Evolutionary conservation across 768 basidiomycete genomes (phyloP), one percentile per base, ranked within the genome.

Genomic region (Trametes coccinea): DNA sequence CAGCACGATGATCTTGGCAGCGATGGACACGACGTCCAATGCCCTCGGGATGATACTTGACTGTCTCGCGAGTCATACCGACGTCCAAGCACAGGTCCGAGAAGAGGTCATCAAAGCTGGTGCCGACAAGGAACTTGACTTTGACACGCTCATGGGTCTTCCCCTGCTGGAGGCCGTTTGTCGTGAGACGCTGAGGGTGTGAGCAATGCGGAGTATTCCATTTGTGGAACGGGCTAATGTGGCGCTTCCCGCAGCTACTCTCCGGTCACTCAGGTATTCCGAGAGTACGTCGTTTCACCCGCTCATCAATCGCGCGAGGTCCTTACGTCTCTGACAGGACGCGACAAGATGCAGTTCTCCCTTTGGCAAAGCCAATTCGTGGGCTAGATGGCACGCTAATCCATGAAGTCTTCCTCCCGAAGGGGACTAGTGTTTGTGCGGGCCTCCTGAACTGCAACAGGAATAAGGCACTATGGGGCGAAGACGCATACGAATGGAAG

Each of bases 381-480:
- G 65, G 56, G 10, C 43, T 30, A 5, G 56, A 68, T 34, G 67
- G 67, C 6, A 31, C 6, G 10, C 3, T 54, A 31, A 56, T 66
- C 17, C 39, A 43, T 39, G 60, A 61, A 43, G 63, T 82, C 13
- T 61, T 61, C 5, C 69, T 82, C 9, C 61, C 78, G 1, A 73
- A 76, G 54, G 80, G 78, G 17, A 76, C 77, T 0, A 52, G 61
- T 3, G 62, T 83, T 11, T 69, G 70, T 13, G 65, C 78, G 2
- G 75, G 79, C 3, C 70, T 81, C 37, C 66, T 69, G 33, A 71
- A 69, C 47, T 71, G 82, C 30, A 82, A 84, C 62, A 63, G 70
- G 13, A 76, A 77, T 9, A 72, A 73, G 44, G 71, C 66, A 0
- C 66, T 80, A 7, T 84, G 81, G 78, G 83, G 84, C 1, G 57